Conservation (phyloP, 176 grass and related monocot genomes). For the Saccharum officinarum region DNA sequence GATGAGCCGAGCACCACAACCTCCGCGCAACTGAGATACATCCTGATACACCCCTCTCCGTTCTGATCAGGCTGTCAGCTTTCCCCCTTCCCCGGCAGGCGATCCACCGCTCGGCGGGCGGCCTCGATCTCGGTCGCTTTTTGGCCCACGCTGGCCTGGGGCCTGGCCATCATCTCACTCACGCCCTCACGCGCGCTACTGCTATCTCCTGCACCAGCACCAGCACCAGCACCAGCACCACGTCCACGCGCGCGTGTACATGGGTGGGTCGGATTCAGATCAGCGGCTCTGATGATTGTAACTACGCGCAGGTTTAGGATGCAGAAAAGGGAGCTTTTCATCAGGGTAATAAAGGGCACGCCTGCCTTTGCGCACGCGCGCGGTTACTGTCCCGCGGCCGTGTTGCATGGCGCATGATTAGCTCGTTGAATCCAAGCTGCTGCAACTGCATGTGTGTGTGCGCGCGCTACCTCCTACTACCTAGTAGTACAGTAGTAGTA, state of each 20-base stretch:
- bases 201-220: no score
- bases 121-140: neutral
- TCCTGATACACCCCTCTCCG: neutral
- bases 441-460: neutral
- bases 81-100: neutral
- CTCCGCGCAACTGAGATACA: neutral
- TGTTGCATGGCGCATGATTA: constrained; percentile 20
- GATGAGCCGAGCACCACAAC: constrained; percentile 47
- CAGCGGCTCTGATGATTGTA: constrained; percentile 30
- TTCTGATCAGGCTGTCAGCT: neutral
- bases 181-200: neutral
- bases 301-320: constrained; percentile 27
- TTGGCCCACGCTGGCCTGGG: constrained; percentile 34
- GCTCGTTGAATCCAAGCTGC: constrained; percentile 21
- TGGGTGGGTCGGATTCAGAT: neutral
- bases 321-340: constrained; percentile 31
- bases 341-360: neutral
- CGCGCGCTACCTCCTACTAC: neutral
- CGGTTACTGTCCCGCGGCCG: neutral
- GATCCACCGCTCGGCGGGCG: neutral
- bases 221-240: no score
- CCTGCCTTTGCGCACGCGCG: constrained; percentile 58
- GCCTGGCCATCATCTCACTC: neutral
- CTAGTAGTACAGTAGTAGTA: no score
- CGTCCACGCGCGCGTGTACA: neutral